Base-by-base conservation (phyloP, 345 rosid species). In the Gossypioides kirkii region DNA sequence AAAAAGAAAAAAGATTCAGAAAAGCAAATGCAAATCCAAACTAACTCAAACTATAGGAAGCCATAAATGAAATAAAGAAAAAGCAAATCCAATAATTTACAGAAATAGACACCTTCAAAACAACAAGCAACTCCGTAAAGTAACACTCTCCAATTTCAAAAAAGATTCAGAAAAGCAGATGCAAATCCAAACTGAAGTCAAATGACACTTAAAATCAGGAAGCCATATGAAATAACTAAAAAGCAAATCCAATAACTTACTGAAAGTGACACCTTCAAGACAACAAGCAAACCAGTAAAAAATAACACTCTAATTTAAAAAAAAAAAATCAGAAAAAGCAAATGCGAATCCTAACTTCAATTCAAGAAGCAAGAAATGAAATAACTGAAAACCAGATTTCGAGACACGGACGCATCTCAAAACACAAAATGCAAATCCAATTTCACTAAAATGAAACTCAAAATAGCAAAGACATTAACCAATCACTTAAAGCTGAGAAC, bases 241-340 rank as follows among this genome's bases (percentile, higher is more conserved):
- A 32, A 5, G 38, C 38, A 32, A 32, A 32, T 32, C 38, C 7
- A 32, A 32, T 1, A 32, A 32, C 38, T 32, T 5, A 32, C 38
- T 32, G 38, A 5, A 32, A 32, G 1, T 32, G 38, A 32, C 7
- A 69, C 89, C 94, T 90, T 76, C 64, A 73, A 77, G 63, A 22
- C 62, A 67, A 75, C 14, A 53, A 53, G 23, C 38, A 70, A 50
- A 71, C 25, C 63, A 20, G 16, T 17, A 64, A 11, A 22, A 72
- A 72, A 68, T 23, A 38, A 36, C 71, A 8, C 58, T 45, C 8
- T 1, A 61, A 71, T 69, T 63, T 72, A 1, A 6, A 23, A 25
- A 60, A 47, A 23, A 17, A 17, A 16, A 32, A 60, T 47, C 32
- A 42, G 25, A 20, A 18, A 22, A 54, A 54, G 28, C 28, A 55